Evolutionary conservation across 192 early-diverging fungal species (phyloP).

Genomic region (Rhizophlyctis rosea): DNA sequence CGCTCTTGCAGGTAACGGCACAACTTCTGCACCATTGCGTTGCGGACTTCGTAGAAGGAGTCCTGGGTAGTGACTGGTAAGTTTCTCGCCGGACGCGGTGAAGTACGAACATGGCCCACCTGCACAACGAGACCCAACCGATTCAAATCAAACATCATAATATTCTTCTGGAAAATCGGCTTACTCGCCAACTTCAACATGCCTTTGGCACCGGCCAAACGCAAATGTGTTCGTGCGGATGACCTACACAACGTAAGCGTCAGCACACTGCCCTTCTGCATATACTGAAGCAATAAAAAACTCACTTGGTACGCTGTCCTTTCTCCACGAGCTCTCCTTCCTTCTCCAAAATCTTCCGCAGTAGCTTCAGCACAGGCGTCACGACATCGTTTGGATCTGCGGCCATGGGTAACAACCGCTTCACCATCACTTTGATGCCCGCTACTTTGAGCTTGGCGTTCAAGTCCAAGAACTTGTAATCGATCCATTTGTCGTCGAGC

Average conservation of each 20-base stretch:
- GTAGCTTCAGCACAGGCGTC: conserved; percentile 55
- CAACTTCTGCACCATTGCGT: conserved; percentile 65
- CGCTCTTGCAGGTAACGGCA: conserved; percentile 62
- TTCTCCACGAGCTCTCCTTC: conserved; percentile 65
- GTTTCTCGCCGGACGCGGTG: neutral
- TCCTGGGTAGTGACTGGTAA: conserved; percentile 51
- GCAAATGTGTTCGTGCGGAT: conserved; percentile 59
- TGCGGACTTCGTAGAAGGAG: conserved; percentile 76
- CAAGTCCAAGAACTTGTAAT: conserved; percentile 53
- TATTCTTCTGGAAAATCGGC: conserved; percentile 45
- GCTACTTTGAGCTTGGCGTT: conserved; percentile 55
- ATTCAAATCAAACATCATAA: conserved; percentile 54
- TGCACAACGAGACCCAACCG: conserved; percentile 64
- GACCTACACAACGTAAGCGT: conserved; percentile 23
- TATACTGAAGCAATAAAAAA: neutral
- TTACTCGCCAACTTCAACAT: conserved; percentile 59
- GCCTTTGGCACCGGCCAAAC: conserved; percentile 61
- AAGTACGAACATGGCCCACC: conserved; percentile 23
- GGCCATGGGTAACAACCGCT: conserved; percentile 54
- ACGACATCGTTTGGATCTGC: conserved; percentile 36
- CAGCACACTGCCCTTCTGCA: neutral
- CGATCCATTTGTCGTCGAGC: conserved; percentile 61
- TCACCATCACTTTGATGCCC: conserved; percentile 64
- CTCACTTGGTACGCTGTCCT: neutral
- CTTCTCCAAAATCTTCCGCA: conserved; percentile 57